A percentile compares a stretch with the other conserved stretches of the same genome.
Conservation (phyloP, 805 yeast species). For the Kluyveromyces siamensis region DNA sequence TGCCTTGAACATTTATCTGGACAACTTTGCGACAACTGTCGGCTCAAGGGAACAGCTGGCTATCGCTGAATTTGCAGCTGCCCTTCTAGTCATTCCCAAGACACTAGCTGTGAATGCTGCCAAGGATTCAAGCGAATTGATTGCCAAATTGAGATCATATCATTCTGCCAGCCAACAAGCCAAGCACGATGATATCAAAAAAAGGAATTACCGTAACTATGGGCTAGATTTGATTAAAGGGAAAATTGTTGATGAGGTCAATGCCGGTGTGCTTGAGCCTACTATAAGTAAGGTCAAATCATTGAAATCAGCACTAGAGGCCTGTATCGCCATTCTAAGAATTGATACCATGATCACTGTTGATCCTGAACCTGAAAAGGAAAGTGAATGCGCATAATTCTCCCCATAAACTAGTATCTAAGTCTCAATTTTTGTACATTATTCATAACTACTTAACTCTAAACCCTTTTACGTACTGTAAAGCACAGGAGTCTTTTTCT, state of each 20-base stretch:
- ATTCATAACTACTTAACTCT: background rate
- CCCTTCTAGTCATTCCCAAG: conserved; percentile 87
- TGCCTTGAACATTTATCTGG: conserved; percentile 88
- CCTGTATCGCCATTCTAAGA: conserved; percentile 93
- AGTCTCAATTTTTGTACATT: background rate
- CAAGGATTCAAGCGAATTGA: conserved; percentile 88
- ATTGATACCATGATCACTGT: conserved; percentile 97
- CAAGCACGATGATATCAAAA: conserved; percentile 70
- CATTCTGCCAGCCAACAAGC: conserved; percentile 93
- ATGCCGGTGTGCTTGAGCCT: conserved; percentile 90
- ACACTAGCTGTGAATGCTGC: conserved; percentile 97
- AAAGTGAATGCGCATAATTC: conserved; percentile 32
- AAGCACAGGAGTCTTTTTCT: background rate
- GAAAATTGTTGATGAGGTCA: conserved; percentile 77
- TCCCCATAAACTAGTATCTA: background rate
- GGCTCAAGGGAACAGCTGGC: conserved; percentile 97
- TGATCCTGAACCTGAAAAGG: conserved; percentile 88
- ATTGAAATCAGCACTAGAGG: conserved; percentile 92
- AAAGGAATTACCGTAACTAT: conserved; percentile 78
- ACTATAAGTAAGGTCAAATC: conserved; percentile 88
- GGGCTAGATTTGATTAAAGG: conserved; percentile 91
- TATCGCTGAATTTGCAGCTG: conserved; percentile 92
- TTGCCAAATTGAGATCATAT: conserved; percentile 90
- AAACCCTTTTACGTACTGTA: background rate
- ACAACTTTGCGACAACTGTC: conserved; percentile 94